Percentiles rank a stretch among this genome's conserved stretches.
phyloP scores from a whole-genome alignment of 768 basidiomycete genomes.

The Saitozyma podzolica region DNA sequence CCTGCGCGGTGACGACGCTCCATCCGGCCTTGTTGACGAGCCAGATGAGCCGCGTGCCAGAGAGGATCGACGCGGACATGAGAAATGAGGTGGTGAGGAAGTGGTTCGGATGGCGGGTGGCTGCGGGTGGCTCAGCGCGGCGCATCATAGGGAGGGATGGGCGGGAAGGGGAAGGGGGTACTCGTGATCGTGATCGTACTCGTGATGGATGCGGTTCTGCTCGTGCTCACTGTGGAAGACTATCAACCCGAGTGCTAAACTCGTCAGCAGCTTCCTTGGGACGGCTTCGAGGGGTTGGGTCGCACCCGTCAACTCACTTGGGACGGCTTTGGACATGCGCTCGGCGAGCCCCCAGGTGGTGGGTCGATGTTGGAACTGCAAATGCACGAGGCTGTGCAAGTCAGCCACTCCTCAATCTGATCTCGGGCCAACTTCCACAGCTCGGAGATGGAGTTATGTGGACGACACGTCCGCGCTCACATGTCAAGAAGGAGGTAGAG shows the following conservation, averaged over 20 bases:
- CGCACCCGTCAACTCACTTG: conserved; percentile 32
- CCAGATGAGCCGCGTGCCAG: conserved; percentile 47
- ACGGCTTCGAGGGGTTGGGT: background rate
- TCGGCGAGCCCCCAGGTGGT: conserved; percentile 16
- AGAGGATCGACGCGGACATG: conserved; percentile 35
- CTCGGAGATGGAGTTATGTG: conserved; percentile 39
- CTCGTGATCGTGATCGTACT: background rate
- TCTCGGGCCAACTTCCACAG: conserved; percentile 42
- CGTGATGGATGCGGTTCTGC: background rate
- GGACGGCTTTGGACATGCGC: conserved; percentile 42
- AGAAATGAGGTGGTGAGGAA: conserved; percentile 33
- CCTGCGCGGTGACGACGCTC: conserved; percentile 42
- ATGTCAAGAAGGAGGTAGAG: conserved; percentile 49
- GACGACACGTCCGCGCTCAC: conserved; percentile 36
- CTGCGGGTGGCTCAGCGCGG: conserved; percentile 10
- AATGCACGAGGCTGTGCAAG: conserved; percentile 38
- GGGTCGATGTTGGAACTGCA: conserved; percentile 46
- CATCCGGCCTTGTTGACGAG: conserved; percentile 48
- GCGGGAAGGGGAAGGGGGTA: background rate
- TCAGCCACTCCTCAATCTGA: conserved; percentile 6
- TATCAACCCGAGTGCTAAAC: conserved; percentile 39
- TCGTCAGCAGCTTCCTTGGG: background rate
- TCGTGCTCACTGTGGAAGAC: conserved; percentile 39
- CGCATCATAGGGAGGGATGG: too few species aligned
- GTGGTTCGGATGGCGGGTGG: conserved; percentile 38